These are phyloP conservation scores for Amyloporia xantha DNA, from an alignment of 768 basidiomycete species.

Conservation along the genomic window DNA sequence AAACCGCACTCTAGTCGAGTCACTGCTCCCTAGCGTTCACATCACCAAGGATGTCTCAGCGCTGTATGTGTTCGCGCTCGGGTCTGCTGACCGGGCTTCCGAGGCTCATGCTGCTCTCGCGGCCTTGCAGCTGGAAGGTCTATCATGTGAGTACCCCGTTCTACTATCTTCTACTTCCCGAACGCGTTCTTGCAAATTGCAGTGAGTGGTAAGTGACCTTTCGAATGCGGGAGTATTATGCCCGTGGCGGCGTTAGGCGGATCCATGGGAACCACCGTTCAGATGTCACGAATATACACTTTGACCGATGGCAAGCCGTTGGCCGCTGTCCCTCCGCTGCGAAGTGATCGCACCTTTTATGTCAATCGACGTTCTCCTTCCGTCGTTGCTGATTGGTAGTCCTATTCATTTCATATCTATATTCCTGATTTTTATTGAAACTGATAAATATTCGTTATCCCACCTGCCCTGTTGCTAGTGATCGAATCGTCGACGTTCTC, in stretches of 20 bases:
- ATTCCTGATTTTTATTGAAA: neutral
- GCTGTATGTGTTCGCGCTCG: slow-evolving; percentile 56
- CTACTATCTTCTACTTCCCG: neutral
- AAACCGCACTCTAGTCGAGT: slow-evolving; percentile 36
- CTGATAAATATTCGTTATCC: neutral
- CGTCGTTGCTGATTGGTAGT: neutral
- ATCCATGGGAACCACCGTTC: no score
- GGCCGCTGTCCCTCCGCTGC: neutral
- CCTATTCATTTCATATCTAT: no score
- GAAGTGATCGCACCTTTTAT: neutral
- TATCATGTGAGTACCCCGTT: slow-evolving; percentile 39
- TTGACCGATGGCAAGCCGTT: no score
- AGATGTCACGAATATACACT: no score
- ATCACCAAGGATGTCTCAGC: slow-evolving; percentile 35
- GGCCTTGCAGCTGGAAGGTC: slow-evolving; percentile 39
- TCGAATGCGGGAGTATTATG: no score
- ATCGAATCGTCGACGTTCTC: slow-evolving; percentile 38
- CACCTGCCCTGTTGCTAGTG: slow-evolving; percentile 25
- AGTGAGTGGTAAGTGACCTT: no score
- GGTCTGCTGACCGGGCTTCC: slow-evolving; percentile 27
- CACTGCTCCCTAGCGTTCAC: slow-evolving; percentile 46
- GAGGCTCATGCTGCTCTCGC: slow-evolving; percentile 28
- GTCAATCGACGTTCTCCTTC: neutral
- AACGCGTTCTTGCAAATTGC: neutral
- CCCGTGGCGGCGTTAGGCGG: no score